Percentiles rank a stretch among this genome's conserved stretches.
Conservation (phyloP, 495 filamentous ascomycete genomes). For the Penicillium canariense region DNA sequence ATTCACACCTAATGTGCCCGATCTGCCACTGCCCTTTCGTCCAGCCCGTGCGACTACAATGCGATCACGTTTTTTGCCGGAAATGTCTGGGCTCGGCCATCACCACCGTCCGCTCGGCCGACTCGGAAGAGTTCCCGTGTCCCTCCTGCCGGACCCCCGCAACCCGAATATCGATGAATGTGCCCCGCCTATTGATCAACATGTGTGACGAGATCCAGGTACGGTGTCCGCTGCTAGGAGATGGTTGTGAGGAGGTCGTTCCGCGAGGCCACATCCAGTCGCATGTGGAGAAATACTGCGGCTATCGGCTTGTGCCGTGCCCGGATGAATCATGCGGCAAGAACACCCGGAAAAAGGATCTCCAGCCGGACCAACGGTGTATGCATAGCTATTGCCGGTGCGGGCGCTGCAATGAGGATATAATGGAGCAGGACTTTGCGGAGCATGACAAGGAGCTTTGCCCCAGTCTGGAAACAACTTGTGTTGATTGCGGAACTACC, state of each 20-base stretch:
- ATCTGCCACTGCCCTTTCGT: slow-evolving; percentile 79
- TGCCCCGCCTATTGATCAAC: slow-evolving; percentile 54
- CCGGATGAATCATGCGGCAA: slow-evolving; percentile 47
- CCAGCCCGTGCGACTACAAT: slow-evolving; percentile 66
- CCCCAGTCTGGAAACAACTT: slow-evolving; percentile 46
- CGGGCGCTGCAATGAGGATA: slow-evolving; percentile 48
- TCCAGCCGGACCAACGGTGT: slow-evolving; percentile 44
- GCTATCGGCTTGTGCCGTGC: slow-evolving; percentile 63
- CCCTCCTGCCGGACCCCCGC: slow-evolving; percentile 47
- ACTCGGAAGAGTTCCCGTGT: slow-evolving; percentile 43
- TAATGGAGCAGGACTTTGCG: slow-evolving; percentile 56
- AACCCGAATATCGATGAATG: slow-evolving; percentile 35
- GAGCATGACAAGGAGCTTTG: slow-evolving; percentile 52
- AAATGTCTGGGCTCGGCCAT: slow-evolving; percentile 65
- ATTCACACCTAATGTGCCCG: slow-evolving; percentile 78
- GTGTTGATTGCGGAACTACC: slow-evolving; percentile 51
- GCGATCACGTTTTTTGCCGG: slow-evolving; percentile 75
- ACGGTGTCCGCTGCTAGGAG: slow-evolving; percentile 60
- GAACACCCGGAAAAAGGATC: slow-evolving; percentile 50
- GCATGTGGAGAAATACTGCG: slow-evolving; percentile 75
- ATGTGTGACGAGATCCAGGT: slow-evolving; percentile 77
- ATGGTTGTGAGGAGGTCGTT: slow-evolving; percentile 63
- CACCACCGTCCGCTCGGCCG: slow-evolving; percentile 39
- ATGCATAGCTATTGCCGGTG: slow-evolving; percentile 56
- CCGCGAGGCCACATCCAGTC: slow-evolving; percentile 66